Percentiles rank a stretch among this genome's conserved stretches.
Conservation (phyloP, 768 basidiomycete species). For the Aureoboletus auriporus region DNA sequence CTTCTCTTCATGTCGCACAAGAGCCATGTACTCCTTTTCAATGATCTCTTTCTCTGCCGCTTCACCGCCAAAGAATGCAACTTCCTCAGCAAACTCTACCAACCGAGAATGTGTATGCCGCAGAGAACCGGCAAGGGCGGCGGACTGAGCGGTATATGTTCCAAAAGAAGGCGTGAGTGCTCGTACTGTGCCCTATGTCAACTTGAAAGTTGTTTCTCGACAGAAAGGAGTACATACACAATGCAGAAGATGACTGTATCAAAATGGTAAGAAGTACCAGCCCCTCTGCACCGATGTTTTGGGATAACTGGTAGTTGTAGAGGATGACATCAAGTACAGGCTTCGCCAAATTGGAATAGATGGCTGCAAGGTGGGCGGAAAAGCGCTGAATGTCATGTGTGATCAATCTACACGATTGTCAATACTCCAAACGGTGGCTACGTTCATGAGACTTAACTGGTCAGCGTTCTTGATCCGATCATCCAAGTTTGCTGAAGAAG, state of each 20-base stretch:
- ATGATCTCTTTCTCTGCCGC: constrained; percentile 87
- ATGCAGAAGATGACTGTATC: constrained; percentile 77
- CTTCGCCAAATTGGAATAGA: constrained; percentile 93
- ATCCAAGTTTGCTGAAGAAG: constrained; percentile 77
- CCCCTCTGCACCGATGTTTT: constrained; percentile 93
- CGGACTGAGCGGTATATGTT: constrained; percentile 82
- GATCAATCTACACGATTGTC: constrained; percentile 63
- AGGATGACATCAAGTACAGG: constrained; percentile 88
- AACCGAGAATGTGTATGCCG: constrained; percentile 91
- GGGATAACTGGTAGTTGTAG: constrained; percentile 93
- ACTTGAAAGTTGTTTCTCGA: background rate
- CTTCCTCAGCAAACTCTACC: constrained; percentile 83
- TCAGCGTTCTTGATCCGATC: constrained; percentile 96
- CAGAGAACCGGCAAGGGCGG: constrained; percentile 82
- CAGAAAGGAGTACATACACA: constrained; percentile 54
- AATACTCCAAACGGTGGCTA: constrained; percentile 2
- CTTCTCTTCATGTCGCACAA: constrained; percentile 81
- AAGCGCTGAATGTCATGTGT: constrained; percentile 95
- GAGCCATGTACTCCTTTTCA: constrained; percentile 81
- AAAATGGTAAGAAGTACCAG: constrained; percentile 76
- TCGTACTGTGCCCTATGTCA: constrained; percentile 54
- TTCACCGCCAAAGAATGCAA: constrained; percentile 87
- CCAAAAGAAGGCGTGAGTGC: constrained; percentile 90
- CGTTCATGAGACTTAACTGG: constrained; percentile 50
- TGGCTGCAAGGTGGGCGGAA: constrained; percentile 84